Evolutionary conservation across 306 rosid genomes (phyloP), one percentile per base, ranked within the genome.

Genomic region (Quercus dentata): DNA sequence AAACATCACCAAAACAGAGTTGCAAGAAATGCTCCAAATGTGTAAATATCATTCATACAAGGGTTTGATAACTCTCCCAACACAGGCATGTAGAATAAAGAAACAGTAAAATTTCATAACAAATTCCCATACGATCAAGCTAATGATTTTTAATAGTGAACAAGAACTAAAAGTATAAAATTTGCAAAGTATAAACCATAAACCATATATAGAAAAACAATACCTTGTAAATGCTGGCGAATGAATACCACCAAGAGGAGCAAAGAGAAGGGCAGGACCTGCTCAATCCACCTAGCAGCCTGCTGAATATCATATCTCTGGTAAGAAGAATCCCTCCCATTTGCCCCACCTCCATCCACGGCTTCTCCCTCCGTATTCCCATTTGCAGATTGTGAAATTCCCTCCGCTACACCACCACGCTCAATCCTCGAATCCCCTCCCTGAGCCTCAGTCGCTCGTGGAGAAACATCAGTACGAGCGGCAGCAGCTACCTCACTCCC

Each of bases 161-260:
- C 27, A 67, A 18, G 7, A 67, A 67, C 17, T 4, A 4, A 5
- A 33, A 31, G 35, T 6, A 35, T 33, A 38, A 0, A 49, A 31
- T 31, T 67, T 18, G n/a, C 5, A 33, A 31, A 17, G 28, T 1
- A 7, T 5, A 33, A 31, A 67, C 30, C 4, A 58, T 58, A 9
- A 28, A 28, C 23, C 38, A 17, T 18, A 74, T 27, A 20, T 41
- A 67, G 19, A 82, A 30, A 76, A 69, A 27, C 3, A 55, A 70
- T 65, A 93, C 99, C 99, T 93, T 96, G 99, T 82, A 91, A 88
- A 87, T 96, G 99, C 86, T 96, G 99, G 73, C 99, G 91, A 62
- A 96, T 91, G 88, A 96, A 96, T 74, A 96, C 98, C 52, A 96
- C 97, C 89, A 96, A 83, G n/a, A 93, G 90, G 74, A 96, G 99